phyloP scores from a whole-genome alignment of 345 rosid genomes.

The Hibiscus trionum region DNA sequence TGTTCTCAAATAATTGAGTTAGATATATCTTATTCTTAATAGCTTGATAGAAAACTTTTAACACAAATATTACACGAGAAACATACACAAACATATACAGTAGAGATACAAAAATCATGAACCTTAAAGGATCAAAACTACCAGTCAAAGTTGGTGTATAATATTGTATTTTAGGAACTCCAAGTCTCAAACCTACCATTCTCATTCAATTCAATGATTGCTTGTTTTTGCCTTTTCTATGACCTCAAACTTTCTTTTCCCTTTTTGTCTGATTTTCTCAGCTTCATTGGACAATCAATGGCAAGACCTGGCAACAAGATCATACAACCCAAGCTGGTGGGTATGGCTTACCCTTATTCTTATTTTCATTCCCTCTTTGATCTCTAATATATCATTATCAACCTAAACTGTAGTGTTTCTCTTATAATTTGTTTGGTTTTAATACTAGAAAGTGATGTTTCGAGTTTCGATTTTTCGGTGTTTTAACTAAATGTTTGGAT shows the following conservation, averaged over 20 bases:
- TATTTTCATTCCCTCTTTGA: not conserved
- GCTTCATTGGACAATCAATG: constrained; percentile 29
- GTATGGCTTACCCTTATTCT: constrained; percentile 38
- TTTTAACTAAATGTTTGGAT: not conserved
- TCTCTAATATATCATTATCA: not conserved
- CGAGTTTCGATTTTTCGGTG: too few relatives aligned
- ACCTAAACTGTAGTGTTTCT: not conserved
- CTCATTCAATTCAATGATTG: not conserved
- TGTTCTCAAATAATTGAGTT: too few relatives aligned
- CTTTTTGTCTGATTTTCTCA: not conserved
- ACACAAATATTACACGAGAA: too few relatives aligned
- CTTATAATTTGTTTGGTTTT: not conserved
- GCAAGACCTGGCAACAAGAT: constrained; percentile 55
- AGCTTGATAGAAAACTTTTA: too few relatives aligned
- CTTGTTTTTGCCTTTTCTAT: constrained; percentile 5
- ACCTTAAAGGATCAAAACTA: constrained; percentile 6
- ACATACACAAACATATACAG: too few relatives aligned
- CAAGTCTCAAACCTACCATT: constrained; percentile 21
- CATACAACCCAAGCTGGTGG: constrained; percentile 76
- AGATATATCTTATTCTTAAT: too few relatives aligned
- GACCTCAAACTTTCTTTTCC: not conserved
- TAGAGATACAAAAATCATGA: not conserved
- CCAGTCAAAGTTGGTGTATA: constrained; percentile 16
- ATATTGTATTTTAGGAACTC: not conserved
- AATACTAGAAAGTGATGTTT: not conserved